Percentiles rank a stretch among this genome's conserved stretches.
phyloP scores from a whole-genome alignment of 1,284 basidiomycete genomes.

The Boletus sp. region DNA sequence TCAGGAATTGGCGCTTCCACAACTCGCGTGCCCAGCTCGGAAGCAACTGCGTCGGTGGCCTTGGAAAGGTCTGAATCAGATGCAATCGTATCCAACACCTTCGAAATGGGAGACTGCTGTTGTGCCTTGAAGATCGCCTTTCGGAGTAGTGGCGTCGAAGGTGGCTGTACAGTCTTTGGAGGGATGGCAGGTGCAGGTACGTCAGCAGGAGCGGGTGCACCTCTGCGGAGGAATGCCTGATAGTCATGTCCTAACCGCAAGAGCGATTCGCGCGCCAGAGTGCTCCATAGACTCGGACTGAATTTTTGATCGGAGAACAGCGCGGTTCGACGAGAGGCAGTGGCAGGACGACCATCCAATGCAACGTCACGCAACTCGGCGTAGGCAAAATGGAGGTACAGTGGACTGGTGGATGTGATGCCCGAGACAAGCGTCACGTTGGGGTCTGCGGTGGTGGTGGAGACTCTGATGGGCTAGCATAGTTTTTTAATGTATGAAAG shows the following conservation, averaged over 20 bases:
- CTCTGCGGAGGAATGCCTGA: constrained; percentile 51
- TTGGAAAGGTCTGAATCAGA: constrained; percentile 54
- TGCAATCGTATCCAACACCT: constrained; percentile 51
- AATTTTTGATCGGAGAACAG: constrained; percentile 71
- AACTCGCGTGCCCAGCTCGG: constrained; percentile 13
- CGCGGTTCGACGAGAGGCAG: constrained; percentile 44
- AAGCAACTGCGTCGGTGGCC: constrained; percentile 45
- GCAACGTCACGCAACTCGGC: constrained; percentile 49
- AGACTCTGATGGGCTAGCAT: constrained; percentile 42
- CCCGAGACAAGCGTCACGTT: constrained; percentile 58
- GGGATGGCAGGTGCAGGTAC: constrained; percentile 24
- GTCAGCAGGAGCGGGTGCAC: constrained; percentile 32
- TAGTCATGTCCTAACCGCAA: constrained; percentile 63
- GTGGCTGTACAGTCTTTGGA: constrained; percentile 25
- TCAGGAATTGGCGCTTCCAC: constrained; percentile 51
- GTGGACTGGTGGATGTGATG: constrained; percentile 43
- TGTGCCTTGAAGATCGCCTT: constrained; percentile 45
- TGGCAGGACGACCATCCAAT: constrained; percentile 37
- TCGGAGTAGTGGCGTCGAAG: constrained; percentile 43
- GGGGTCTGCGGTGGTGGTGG: constrained; percentile 43
- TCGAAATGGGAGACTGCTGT: constrained; percentile 44
- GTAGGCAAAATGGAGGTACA: constrained; percentile 57
- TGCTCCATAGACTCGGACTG: constrained; percentile 60
- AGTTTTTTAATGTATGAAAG: neutral
- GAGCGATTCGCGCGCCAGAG: constrained; percentile 55